Evolutionary conservation across 176 grass and related monocot species (phyloP).

Genomic region (Ampelocalamus luodianensis): DNA sequence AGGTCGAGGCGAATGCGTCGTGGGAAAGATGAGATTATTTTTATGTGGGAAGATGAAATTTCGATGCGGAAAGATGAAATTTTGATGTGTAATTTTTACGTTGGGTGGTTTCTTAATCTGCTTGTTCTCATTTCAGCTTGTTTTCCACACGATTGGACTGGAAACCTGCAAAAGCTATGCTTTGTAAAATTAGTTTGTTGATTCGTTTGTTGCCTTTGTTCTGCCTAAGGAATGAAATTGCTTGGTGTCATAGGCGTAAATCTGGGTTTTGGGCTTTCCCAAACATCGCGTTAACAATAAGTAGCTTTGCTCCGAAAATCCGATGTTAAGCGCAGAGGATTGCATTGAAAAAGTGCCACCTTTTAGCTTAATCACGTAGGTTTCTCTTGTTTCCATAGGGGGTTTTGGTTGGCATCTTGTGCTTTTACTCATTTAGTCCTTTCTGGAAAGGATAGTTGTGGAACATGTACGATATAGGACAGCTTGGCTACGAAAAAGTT

Average conservation of each 20-base stretch:
- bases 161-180: not conserved
- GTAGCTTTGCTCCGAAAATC: not conserved
- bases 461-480: slow-evolving; percentile 31
- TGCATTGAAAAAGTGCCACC: not conserved
- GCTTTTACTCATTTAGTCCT: slow-evolving; percentile 30
- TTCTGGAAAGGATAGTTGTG: slow-evolving; percentile 42
- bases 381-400: slow-evolving; percentile 23
- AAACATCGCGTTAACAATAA: not conserved
- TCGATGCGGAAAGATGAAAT: not conserved
- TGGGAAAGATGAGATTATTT: not conserved
- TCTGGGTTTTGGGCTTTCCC: not conserved
- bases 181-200: not conserved
- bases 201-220: not conserved
- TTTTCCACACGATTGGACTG: not conserved
- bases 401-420: slow-evolving; percentile 35
- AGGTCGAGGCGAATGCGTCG: not conserved
- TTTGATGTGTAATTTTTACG: not conserved
- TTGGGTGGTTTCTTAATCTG: not conserved
- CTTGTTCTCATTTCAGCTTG: not conserved
- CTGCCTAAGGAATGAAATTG: not conserved
- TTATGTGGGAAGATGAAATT: not conserved
- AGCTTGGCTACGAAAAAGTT: slow-evolving; percentile 34
- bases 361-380: slow-evolving; percentile 30
- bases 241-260: not conserved
- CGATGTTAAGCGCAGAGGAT: not conserved